Base-by-base conservation (phyloP, 2,329 filamentous ascomycete genomes). In the Colletotrichum trifolii region DNA sequence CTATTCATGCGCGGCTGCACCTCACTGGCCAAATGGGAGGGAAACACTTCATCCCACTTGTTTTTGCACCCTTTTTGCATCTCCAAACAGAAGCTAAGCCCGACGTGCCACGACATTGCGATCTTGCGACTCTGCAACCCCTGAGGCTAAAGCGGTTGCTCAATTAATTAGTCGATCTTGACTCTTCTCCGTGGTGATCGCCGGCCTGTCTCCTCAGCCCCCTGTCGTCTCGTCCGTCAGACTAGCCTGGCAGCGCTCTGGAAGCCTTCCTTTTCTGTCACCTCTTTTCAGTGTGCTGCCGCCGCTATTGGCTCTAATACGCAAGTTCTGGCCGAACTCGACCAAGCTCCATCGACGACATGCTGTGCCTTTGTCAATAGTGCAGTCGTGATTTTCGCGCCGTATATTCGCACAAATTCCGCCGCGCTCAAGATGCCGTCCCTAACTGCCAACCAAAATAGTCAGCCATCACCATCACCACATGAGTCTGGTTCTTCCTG, bases 261-360 rank as follows among this genome's bases (percentile, higher is more conserved):
- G 60, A 63, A 63, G 54, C 54, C 35, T 63, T 63, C 60, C 54
- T 52, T 46, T 57, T 57, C 53, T 13, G 60, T 49, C 45, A 13
- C 13, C 36, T 36, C 42, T 36, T 40, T 43, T 42, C 33, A 10
- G 4, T 34, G 33, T 60, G 49, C 50, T 55, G 39, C 33, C 45
- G 45, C 52, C 52, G 38, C 58, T 46, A 38, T 45, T 61, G 59
- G 33, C 33, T 42, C 33, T 15, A 6, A 43, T 15, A 45, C 53
- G 33, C 53, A 34, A 10, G 15, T 45, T 11, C 7, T 50, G 17
- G 38, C 45, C 25, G 15, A n/a, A 45, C 13, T 40, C 38, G 38
- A 36, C 25, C 35, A 42, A 25, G 17, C 40, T 10, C 42, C 48
- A 38, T 53, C 48, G 40, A 17, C 33, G 46, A 58, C 25, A 39